Evolutionary conservation across 2,329 filamentous ascomycete genomes (phyloP).

Genomic region (Didymella pomorum): DNA sequence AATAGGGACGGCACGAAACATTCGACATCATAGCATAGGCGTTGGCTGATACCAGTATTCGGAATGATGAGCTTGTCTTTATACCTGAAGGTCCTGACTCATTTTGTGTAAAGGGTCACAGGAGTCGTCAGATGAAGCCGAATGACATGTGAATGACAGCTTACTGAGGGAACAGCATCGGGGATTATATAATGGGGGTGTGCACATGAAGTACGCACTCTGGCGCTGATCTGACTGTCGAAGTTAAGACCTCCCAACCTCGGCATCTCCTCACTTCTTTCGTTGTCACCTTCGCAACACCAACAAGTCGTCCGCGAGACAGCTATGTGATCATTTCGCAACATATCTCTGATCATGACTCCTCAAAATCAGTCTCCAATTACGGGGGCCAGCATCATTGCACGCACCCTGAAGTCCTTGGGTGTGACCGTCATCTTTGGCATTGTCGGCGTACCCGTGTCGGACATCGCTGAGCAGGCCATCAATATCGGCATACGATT

Average conservation of each 20-base stretch:
- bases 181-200: no score
- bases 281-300: not conserved
- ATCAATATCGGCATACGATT: slow-evolving; percentile 66
- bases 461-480: slow-evolving; percentile 65
- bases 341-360: not conserved
- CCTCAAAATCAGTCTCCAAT: not conserved
- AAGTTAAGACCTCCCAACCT: slow-evolving; percentile 19
- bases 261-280: slow-evolving; percentile 15
- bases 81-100: not conserved
- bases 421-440: slow-evolving; percentile 62
- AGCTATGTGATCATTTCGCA: not conserved
- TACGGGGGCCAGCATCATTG: slow-evolving; percentile 46
- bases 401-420: slow-evolving; percentile 58
- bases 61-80: not conserved
- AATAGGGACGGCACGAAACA: slow-evolving; percentile 23
- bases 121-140: not conserved
- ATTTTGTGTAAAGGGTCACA: not conserved
- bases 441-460: slow-evolving; percentile 63
- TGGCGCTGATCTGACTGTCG: slow-evolving; percentile 1
- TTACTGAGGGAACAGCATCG: no score
- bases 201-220: not conserved
- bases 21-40: slow-evolving; percentile 24
- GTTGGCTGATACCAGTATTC: slow-evolving; percentile 12
- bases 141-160: not conserved
- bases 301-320: not conserved